These are phyloP conservation scores for Nissolia schottii DNA, from an alignment of 306 rosid genomes.

Conservation along the genomic window DNA sequence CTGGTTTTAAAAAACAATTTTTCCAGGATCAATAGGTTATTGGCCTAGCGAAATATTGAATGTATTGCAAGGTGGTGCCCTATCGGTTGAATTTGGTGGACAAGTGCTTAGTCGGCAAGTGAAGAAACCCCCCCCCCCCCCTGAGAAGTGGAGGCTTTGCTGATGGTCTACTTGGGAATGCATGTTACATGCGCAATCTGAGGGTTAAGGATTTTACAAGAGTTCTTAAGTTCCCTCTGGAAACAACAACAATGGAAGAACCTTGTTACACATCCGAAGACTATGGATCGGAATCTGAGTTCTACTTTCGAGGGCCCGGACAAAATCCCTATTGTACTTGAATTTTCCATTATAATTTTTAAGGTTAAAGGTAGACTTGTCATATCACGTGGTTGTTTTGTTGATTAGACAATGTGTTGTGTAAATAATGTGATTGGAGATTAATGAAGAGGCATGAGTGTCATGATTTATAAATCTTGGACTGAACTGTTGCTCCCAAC, in stretches of 20 bases:
- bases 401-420: background rate
- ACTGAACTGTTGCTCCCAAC: background rate
- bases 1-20: too few relatives aligned
- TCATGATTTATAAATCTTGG: background rate
- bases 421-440: background rate
- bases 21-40: too few relatives aligned
- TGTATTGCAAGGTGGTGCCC: too few relatives aligned
- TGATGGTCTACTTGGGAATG: background rate
- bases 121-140: too few relatives aligned
- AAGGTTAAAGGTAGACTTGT: background rate
- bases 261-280: conserved; percentile 29
- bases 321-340: conserved; percentile 34
- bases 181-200: conserved; percentile 32
- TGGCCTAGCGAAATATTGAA: too few relatives aligned
- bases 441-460: background rate
- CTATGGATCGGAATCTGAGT: conserved; percentile 30
- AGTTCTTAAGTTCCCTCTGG: conserved; percentile 42
- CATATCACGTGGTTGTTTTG: background rate
- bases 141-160: conserved; percentile 66
- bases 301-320: conserved; percentile 65
- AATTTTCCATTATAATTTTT: background rate
- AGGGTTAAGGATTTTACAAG: conserved; percentile 45
- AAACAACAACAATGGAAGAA: conserved; percentile 16
- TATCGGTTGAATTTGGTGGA: too few relatives aligned
- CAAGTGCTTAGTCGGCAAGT: too few relatives aligned